Conservation (phyloP, 257 asterid species). For the Solanum rostratum region DNA sequence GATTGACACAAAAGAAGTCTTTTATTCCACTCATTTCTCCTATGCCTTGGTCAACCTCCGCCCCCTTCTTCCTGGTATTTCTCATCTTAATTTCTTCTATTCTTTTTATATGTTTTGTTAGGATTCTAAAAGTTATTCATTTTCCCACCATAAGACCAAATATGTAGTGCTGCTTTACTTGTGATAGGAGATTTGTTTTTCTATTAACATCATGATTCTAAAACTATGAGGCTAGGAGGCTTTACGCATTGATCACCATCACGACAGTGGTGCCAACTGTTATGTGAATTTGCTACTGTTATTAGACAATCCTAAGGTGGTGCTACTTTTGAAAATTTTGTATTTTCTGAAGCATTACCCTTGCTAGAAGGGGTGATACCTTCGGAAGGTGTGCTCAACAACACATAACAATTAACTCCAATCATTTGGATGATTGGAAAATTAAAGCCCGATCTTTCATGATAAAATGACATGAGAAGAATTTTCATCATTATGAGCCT, state of each 20-base stretch:
- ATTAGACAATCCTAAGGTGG: not conserved
- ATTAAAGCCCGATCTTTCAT: not conserved
- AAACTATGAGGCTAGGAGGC: not conserved
- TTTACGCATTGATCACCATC: not conserved
- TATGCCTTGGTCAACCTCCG: slow-evolving; percentile 38
- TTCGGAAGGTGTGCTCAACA: not conserved
- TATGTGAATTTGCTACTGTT: not conserved
- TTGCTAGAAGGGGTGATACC: not conserved
- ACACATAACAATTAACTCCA: not conserved
- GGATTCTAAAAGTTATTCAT: not conserved
- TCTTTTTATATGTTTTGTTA: not conserved
- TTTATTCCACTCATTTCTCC: slow-evolving; percentile 55
- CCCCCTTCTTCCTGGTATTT: slow-evolving; percentile 74
- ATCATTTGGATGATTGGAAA: not conserved
- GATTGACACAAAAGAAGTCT: slow-evolving; percentile 55
- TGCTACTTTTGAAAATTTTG: not conserved
- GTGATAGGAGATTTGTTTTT: not conserved
- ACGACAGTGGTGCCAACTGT: not conserved
- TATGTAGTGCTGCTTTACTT: not conserved
- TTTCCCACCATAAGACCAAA: not conserved
- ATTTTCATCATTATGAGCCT: not conserved
- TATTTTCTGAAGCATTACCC: not conserved
- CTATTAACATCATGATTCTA: not conserved
- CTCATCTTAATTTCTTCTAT: not conserved
- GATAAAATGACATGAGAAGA: not conserved